These are phyloP conservation scores for Peltaster fructicola DNA, from an alignment of 2,329 filamentous ascomycete genomes.

Conservation along the genomic window DNA sequence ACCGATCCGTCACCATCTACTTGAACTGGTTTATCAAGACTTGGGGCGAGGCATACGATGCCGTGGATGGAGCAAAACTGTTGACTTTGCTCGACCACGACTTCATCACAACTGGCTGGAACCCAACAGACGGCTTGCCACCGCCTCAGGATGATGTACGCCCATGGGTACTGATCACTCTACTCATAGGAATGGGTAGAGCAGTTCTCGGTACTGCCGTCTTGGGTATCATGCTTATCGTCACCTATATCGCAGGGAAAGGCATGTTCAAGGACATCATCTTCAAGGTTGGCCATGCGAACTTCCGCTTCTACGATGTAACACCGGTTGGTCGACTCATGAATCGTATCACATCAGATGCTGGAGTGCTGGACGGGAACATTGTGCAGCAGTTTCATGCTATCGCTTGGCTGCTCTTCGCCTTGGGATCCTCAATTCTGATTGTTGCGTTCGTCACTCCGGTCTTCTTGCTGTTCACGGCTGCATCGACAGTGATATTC, in stretches of 20 bases:
- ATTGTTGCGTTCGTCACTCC: conserved; percentile 71
- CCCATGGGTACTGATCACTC: conserved; percentile 59
- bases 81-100: too few relatives aligned
- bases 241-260: conserved; percentile 63
- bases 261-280: conserved; percentile 58
- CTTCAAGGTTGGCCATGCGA: conserved; percentile 55
- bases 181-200: conserved; percentile 44
- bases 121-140: conserved; percentile 39
- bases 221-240: conserved; percentile 52
- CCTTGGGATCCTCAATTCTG: conserved; percentile 53
- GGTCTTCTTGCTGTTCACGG: conserved; percentile 53
- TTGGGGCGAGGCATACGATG: conserved; percentile 63
- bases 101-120: neutral
- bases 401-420: conserved; percentile 52
- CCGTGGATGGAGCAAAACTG: conserved; percentile 4
- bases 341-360: conserved; percentile 82
- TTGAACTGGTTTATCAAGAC: conserved; percentile 70
- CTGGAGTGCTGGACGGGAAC: conserved; percentile 76
- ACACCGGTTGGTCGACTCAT: conserved; percentile 79
- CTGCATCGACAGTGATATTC: conserved; percentile 50
- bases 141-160: conserved; percentile 47
- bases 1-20: conserved; percentile 45
- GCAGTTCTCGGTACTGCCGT: conserved; percentile 42
- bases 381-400: conserved; percentile 56
- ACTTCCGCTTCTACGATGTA: conserved; percentile 79